phyloP scores from a whole-genome alignment of 2,329 filamentous ascomycete genomes.

The Periconia sp. region DNA sequence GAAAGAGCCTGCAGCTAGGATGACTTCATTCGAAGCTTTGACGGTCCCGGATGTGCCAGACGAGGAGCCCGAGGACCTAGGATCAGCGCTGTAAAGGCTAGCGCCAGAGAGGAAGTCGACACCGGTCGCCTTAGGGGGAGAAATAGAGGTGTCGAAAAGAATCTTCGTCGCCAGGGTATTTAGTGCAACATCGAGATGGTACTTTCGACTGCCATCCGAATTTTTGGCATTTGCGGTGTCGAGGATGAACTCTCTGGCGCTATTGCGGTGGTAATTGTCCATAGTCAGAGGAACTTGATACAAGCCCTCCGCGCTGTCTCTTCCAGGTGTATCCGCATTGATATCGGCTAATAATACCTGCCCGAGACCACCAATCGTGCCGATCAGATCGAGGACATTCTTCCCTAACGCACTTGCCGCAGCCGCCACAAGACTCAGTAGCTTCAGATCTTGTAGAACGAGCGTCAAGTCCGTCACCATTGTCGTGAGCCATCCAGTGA shows the following conservation, averaged over 20 bases:
- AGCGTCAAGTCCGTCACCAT: slow-evolving; percentile 58
- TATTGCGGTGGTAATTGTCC: slow-evolving; percentile 54
- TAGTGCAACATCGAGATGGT: slow-evolving; percentile 61
- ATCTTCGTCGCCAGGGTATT: slow-evolving; percentile 71
- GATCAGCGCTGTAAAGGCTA: slow-evolving; percentile 48
- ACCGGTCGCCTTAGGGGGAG: slow-evolving; percentile 54
- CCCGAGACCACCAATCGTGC: slow-evolving; percentile 52
- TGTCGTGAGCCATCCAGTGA: slow-evolving; percentile 61
- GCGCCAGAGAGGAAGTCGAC: slow-evolving; percentile 49
- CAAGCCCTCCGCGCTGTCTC: slow-evolving; percentile 56
- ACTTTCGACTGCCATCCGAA: slow-evolving; percentile 57
- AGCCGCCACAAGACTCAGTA: slow-evolving; percentile 58
- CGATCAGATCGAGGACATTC: slow-evolving; percentile 41
- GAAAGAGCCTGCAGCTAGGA: slow-evolving; percentile 57
- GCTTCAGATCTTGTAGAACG: slow-evolving; percentile 58
- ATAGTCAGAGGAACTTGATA: slow-evolving; percentile 65
- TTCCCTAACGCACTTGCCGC: slow-evolving; percentile 58
- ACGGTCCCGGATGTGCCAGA: slow-evolving; percentile 32
- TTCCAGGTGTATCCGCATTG: slow-evolving; percentile 52
- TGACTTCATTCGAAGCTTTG: slow-evolving; percentile 32
- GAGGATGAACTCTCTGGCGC: slow-evolving; percentile 62
- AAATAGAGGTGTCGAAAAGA: slow-evolving; percentile 65
- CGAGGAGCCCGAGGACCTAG: slow-evolving; percentile 25
- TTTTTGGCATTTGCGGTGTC: slow-evolving; percentile 55
- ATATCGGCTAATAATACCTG: slow-evolving; percentile 57